Evolutionary conservation across 306 rosid species (phyloP), one percentile per base, ranked within the genome.

Genomic region (Carpinus fangiana): DNA sequence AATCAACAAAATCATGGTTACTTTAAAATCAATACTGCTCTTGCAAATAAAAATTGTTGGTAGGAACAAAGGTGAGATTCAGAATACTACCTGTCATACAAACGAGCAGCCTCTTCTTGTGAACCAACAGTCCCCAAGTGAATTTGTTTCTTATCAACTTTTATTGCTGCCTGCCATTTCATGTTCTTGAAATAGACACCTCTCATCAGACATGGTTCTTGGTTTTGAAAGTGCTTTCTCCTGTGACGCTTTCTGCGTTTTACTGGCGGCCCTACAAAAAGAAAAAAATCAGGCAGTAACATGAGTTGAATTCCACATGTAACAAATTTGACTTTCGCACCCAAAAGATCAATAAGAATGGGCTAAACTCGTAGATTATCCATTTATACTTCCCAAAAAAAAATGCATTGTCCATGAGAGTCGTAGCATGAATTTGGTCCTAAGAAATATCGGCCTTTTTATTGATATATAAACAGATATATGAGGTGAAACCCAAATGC

Each of bases 151-250:
- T 95, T 95, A 86, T 92, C 98, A 21, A 95, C 98, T 79, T 95
- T 95, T 46, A 95, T 95, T 5, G 98, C 98, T 23, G 98, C 98
- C 64, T 95, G 98, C 98, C 98, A 95, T 84, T 92, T 95, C 98
- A 95, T 91, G 80, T 95, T 92, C 70, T 91, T 95, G 82, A 88
- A 95, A 80, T 95, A 92, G 62, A 95, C 98, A 26, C 98, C 98
- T 82, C 98, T 92, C 98, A 91, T 92, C 51, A 86, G 41, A 77
- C 92, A 90, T 2, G 86, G 83, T 71, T 95, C 98, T 84, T 91
- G 93, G 83, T 90, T 90, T 53, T 86, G 98, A 67, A 81, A 72
- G 79, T 86, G 75, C 86, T 91, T 95, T 84, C 98, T 90, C 76
- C 91, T 86, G 80, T 95, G 98, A 73, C 89, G 84, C 84, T 92